phyloP scores from a whole-genome alignment of 805 yeast genomes.

The Ogataea degrootiae region DNA sequence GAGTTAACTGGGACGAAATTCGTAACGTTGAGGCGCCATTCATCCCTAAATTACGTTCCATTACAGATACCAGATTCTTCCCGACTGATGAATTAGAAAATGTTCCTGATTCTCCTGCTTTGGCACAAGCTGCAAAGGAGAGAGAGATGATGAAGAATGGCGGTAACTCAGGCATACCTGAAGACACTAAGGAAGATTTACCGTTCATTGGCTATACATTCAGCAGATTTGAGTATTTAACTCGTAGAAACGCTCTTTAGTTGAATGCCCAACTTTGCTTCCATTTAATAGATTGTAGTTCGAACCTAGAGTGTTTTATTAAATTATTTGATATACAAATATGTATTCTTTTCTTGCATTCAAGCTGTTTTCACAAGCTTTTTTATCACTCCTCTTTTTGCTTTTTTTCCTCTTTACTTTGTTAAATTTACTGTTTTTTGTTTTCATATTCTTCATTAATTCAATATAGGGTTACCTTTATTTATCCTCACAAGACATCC shows the following conservation, averaged over 20 bases:
- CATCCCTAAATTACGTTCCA: conserved; percentile 83
- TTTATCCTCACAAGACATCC: too few species aligned
- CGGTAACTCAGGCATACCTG: conserved; percentile 24
- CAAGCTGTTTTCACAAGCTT: too few species aligned
- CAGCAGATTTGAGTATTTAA: conserved; percentile 88
- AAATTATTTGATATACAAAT: too few species aligned
- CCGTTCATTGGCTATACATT: conserved; percentile 98
- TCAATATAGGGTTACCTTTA: too few species aligned
- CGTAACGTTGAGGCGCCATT: conserved; percentile 89
- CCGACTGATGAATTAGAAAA: conserved; percentile 95
- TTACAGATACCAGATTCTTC: conserved; percentile 96
- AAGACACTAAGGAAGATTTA: conserved; percentile 71
- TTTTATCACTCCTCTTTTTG: too few species aligned
- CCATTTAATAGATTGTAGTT: not conserved
- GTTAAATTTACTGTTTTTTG: too few species aligned
- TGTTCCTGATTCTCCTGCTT: conserved; percentile 85
- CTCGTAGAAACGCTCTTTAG: conserved; percentile 58
- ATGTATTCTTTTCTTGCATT: too few species aligned
- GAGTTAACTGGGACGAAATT: conserved; percentile 93
- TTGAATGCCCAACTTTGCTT: not conserved
- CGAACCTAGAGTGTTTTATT: not conserved
- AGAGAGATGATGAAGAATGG: conserved; percentile 47
- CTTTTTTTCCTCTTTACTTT: too few species aligned
- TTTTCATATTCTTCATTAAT: too few species aligned
- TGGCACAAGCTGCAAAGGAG: conserved; percentile 61